phyloP scores from a whole-genome alignment of 805 yeast genomes.

The Yarrowia porcina region DNA sequence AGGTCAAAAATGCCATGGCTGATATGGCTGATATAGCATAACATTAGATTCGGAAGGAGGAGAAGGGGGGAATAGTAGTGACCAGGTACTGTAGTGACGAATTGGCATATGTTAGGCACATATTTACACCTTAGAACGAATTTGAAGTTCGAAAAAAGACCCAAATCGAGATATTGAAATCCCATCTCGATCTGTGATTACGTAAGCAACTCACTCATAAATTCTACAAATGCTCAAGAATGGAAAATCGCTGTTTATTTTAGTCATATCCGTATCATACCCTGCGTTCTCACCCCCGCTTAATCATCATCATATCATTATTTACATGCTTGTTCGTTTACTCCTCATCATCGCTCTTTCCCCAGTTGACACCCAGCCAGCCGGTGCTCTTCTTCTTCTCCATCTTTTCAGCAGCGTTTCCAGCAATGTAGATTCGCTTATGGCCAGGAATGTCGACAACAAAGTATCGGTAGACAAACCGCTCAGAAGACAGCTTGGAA shows the following conservation, averaged over 20 bases:
- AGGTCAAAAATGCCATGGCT: constrained; percentile 19
- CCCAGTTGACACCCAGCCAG: constrained; percentile 83
- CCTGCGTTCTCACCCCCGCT: too few relatives aligned
- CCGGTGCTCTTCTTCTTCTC: constrained; percentile 46
- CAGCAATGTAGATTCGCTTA: constrained; percentile 56
- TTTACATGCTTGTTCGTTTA: background rate
- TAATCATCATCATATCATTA: too few relatives aligned
- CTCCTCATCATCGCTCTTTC: constrained; percentile 55
- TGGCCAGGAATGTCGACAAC: constrained; percentile 73
- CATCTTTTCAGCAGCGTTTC: constrained; percentile 32
- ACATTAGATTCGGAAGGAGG: constrained; percentile 8
- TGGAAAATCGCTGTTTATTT: too few relatives aligned
- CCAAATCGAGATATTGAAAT: too few relatives aligned
- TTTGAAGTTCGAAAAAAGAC: too few relatives aligned
- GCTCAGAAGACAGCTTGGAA: background rate
- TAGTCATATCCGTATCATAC: too few relatives aligned
- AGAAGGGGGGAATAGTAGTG: background rate
- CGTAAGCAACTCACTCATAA: too few relatives aligned
- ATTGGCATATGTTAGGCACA: too few relatives aligned
- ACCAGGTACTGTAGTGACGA: too few relatives aligned
- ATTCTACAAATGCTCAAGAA: too few relatives aligned
- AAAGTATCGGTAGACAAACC: constrained; percentile 62
- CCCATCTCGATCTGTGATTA: too few relatives aligned
- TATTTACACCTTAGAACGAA: too few relatives aligned
- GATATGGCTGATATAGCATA: constrained; percentile 22